phyloP scores from a whole-genome alignment of 2,329 filamentous ascomycete species.

The Phyllachora maydis region DNA sequence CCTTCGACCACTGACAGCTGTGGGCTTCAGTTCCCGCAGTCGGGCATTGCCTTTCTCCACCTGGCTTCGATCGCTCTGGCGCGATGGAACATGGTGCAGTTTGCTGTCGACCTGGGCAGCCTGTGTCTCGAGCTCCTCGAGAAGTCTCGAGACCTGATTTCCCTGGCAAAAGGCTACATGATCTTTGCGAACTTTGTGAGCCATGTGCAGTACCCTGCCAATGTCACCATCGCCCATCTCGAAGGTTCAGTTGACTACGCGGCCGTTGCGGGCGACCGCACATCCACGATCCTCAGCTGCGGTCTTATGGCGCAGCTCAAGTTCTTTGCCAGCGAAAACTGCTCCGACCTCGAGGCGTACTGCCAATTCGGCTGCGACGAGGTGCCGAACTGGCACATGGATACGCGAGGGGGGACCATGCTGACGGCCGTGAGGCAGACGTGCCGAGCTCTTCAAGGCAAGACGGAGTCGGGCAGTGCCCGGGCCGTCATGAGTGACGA shows the following conservation, averaged over 20 bases:
- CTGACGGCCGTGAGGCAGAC: slow-evolving; percentile 46
- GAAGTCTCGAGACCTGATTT: slow-evolving; percentile 40
- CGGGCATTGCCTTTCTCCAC: slow-evolving; percentile 46
- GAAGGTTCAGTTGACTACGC: slow-evolving; percentile 47
- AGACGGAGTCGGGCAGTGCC: slow-evolving; percentile 33
- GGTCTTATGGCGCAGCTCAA: slow-evolving; percentile 45
- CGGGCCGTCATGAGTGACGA: slow-evolving; percentile 43
- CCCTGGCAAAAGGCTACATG: slow-evolving; percentile 46
- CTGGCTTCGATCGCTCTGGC: slow-evolving; percentile 45
- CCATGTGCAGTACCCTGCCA: slow-evolving; percentile 44
- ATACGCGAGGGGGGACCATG: slow-evolving; percentile 50
- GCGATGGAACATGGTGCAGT: slow-evolving; percentile 49
- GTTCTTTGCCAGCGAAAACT: slow-evolving; percentile 49
- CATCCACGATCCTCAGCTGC: slow-evolving; percentile 50
- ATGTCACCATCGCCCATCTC: slow-evolving; percentile 33
- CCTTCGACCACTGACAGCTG: too few relatives aligned
- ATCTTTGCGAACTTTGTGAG: slow-evolving; percentile 49
- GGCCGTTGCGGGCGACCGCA: slow-evolving; percentile 46
- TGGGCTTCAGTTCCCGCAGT: slow-evolving; percentile 59
- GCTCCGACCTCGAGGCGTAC: slow-evolving; percentile 47
- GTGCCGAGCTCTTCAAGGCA: slow-evolving; percentile 52
- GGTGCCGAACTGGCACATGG: slow-evolving; percentile 49
- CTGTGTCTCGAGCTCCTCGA: slow-evolving; percentile 44
- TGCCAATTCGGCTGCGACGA: slow-evolving; percentile 56
- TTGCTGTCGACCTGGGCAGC: slow-evolving; percentile 43